phyloP scores from a whole-genome alignment of 257 asterid genomes.

The Solanum etuberosum region DNA sequence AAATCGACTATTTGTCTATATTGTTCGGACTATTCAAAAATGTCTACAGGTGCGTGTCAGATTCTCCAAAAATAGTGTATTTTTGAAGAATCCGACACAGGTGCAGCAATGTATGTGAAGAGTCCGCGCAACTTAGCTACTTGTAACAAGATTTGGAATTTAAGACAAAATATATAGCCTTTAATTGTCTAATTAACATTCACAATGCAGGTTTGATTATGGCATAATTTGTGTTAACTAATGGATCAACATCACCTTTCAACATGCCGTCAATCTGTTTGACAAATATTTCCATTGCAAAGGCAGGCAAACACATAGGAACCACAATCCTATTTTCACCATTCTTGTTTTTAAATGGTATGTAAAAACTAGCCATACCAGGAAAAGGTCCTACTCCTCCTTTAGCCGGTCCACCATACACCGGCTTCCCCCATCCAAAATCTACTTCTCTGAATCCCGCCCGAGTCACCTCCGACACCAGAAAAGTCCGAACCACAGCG shows the following conservation, averaged over 20 bases:
- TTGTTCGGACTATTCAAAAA: no score
- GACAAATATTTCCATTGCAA: conserved; percentile 44
- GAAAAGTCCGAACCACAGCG: conserved; percentile 18
- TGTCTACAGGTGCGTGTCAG: no score
- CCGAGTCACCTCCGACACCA: conserved; percentile 39
- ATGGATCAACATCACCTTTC: conserved; percentile 5
- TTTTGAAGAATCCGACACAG: no score
- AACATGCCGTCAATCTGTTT: conserved; percentile 30
- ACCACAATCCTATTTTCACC: conserved; percentile 49
- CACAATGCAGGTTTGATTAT: conserved; percentile 23
- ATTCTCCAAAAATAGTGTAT: no score
- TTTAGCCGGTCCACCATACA: conserved; percentile 43
- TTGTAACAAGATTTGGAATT: background rate
- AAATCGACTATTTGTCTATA: no score
- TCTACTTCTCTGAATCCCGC: conserved; percentile 43
- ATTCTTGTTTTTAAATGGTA: conserved; percentile 25
- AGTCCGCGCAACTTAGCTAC: no score
- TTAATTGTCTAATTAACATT: background rate
- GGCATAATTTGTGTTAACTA: background rate
- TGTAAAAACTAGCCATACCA: conserved; percentile 32
- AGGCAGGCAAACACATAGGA: conserved; percentile 38
- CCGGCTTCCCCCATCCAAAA: conserved; percentile 58
- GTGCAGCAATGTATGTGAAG: no score
- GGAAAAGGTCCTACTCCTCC: conserved; percentile 52
- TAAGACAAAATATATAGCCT: background rate